phyloP scores from a whole-genome alignment of 805 yeast species.

The Wickerhamiella brachini region DNA sequence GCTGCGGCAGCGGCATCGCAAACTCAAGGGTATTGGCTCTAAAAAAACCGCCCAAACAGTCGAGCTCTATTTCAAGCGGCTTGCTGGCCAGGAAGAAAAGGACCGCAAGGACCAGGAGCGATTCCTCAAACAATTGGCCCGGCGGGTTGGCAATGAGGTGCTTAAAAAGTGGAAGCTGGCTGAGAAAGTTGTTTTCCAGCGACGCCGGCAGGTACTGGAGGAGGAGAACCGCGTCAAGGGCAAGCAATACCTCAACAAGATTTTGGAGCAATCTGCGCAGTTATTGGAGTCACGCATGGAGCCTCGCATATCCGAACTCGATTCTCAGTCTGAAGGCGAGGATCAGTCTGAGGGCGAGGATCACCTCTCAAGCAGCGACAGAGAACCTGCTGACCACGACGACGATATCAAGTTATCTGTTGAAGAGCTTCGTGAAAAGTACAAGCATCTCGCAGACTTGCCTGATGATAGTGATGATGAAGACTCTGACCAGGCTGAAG shows the following conservation, averaged over 20 bases:
- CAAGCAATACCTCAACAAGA: conserved; percentile 72
- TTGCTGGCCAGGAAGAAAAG: conserved; percentile 80
- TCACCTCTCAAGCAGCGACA: conserved; percentile 17
- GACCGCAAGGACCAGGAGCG: conserved; percentile 62
- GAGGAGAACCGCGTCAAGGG: conserved; percentile 70
- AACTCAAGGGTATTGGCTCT: conserved; percentile 50
- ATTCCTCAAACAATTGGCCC: conserved; percentile 55
- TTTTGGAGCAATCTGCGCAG: conserved; percentile 83
- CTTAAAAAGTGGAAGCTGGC: conserved; percentile 86
- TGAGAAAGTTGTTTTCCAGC: conserved; percentile 58
- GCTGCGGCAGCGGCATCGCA: conserved; percentile 51
- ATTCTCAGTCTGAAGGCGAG: conserved; percentile 20
- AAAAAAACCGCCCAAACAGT: conserved; percentile 67
- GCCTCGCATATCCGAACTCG: conserved; percentile 14
- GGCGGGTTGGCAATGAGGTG: conserved; percentile 69
- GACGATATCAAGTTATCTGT: conserved; percentile 40
- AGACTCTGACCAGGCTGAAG: conserved; percentile 13
- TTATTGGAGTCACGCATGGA: conserved; percentile 73
- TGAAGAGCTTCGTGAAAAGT: conserved; percentile 43
- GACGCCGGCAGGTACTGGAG: conserved; percentile 48
- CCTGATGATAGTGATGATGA: conserved; percentile 2
- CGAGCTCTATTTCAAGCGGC: conserved; percentile 73
- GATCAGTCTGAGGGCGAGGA: conserved; percentile 23
- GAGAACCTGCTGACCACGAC: conserved; percentile 18
- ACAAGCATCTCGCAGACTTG: conserved; percentile 29